Evolutionary conservation across 768 basidiomycete genomes (phyloP), one percentile per base, ranked within the genome.

Genomic region (Kondoa malvinella): DNA sequence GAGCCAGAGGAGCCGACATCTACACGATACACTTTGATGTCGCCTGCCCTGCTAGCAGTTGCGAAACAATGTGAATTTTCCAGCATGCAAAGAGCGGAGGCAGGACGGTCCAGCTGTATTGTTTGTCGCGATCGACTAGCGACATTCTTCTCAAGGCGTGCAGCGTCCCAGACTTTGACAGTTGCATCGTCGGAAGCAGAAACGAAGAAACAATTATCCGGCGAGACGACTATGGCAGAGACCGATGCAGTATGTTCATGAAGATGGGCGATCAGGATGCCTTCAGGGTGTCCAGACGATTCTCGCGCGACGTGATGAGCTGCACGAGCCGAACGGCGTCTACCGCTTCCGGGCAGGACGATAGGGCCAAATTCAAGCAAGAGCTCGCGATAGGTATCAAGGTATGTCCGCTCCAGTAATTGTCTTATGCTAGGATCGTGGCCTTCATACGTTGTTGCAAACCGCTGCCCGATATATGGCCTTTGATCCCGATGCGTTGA

Each of bases 321-420:
- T 67, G 88, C 84, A 26, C 91, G 82, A 2, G 82, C 81, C 0
- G 86, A 80, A 4, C 89, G 84, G 40, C 89, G 82, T 27, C 90
- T 83, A 26, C 88, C 77, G 50, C 90, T 86, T 0, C 88, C 88
- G 68, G 88, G 85, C 67, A 87, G 85, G 2, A 92, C 83, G 64
- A 83, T 83, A 2, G 92, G 92, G 3, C 94, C 94, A 74, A 99
- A 94, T 73, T 99, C 92, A 31, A 87, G 82, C 68, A 90, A 85
- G 1, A 90, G 81, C 68, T 95, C 90, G 29, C 86, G 85, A 73
- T 79, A 79, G 69, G 86, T 89, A 75, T 92, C 91, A 40, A 89
- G 80, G 75, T 91, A 96, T 26, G 92, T 80, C 67, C 88, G 87
- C 75, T 97, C 95, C 26, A 99, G 79, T 15, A 97, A 80, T 62